Evolutionary conservation across 176 grass and related monocot species (phyloP).

Genomic region (Carex cristatella): DNA sequence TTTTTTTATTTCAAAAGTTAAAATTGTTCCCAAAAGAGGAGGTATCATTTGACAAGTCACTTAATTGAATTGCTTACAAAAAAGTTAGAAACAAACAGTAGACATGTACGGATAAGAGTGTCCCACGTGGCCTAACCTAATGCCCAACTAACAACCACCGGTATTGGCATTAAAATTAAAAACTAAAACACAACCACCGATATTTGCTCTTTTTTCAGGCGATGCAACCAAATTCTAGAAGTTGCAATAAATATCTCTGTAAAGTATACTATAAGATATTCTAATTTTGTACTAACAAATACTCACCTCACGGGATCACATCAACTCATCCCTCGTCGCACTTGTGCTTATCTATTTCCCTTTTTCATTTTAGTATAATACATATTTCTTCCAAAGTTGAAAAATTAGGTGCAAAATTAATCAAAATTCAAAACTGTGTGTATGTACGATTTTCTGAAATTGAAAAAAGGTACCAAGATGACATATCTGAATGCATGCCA

Average conservation of each 20-base stretch:
- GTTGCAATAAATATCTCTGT: not conserved
- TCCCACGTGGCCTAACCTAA: not conserved
- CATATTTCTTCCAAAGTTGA: not conserved
- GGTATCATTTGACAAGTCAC: not conserved
- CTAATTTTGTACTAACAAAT: not conserved
- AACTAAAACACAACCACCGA: not conserved
- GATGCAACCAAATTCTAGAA: not conserved
- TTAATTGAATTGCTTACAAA: not conserved
- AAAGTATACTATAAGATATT: not conserved
- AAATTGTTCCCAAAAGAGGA: too few species aligned
- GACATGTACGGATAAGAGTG: not conserved
- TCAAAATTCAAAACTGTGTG: not conserved
- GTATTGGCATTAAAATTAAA: too few species aligned
- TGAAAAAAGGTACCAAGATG: not conserved
- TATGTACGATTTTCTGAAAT: not conserved
- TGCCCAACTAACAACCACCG: slow-evolving; percentile 13
- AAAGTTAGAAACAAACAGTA: not conserved
- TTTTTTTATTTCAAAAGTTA: too few species aligned
- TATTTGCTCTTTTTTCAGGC: not conserved
- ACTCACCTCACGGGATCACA: not conserved
- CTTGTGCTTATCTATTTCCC: not conserved
- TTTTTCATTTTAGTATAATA: not conserved
- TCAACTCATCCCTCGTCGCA: not conserved
- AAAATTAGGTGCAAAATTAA: not conserved
- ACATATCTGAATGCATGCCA: not conserved